phyloP scores from a whole-genome alignment of 2,329 filamentous ascomycete species.

The Penicillium sp. region DNA sequence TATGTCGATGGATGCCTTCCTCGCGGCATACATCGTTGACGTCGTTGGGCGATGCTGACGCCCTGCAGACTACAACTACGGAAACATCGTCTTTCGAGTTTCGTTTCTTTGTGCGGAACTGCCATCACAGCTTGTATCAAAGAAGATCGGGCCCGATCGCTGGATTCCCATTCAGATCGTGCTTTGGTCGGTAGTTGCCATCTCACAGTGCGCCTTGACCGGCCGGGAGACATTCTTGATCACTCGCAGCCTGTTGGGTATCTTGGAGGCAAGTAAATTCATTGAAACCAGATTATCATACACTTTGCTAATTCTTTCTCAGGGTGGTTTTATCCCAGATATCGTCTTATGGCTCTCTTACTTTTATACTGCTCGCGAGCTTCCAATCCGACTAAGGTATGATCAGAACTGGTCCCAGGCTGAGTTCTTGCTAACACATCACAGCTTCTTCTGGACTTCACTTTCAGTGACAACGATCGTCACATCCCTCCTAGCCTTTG shows the following conservation, averaged over 20 bases:
- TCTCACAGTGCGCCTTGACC: constrained; percentile 47
- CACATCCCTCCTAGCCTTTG: constrained; percentile 47
- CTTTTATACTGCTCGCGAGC: constrained; percentile 69
- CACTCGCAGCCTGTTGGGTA: constrained; percentile 45
- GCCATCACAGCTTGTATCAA: constrained; percentile 59
- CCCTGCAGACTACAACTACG: constrained; percentile 43
- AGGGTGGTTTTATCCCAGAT: background rate
- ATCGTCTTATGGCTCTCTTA: constrained; percentile 62
- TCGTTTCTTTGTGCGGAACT: constrained; percentile 57
- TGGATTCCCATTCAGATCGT: constrained; percentile 59
- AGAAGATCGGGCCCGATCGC: constrained; percentile 56
- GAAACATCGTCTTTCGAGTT: constrained; percentile 58
- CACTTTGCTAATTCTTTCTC: constrained; percentile 51
- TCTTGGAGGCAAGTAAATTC: constrained; percentile 53
- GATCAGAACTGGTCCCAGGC: background rate
- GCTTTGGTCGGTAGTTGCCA: constrained; percentile 53
- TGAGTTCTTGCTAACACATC: background rate
- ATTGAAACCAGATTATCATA: no score
- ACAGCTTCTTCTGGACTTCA: constrained; percentile 30
- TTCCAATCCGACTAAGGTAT: constrained; percentile 51
- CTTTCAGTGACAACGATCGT: constrained; percentile 47
- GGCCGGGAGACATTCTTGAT: constrained; percentile 43
- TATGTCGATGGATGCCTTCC: background rate
- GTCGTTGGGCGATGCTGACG: background rate
- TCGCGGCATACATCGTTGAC: background rate